Percentiles rank a stretch among this genome's conserved stretches.
These are phyloP conservation scores for Hericium erinaceus DNA, from an alignment of 768 basidiomycete genomes.

Conservation along the genomic window DNA sequence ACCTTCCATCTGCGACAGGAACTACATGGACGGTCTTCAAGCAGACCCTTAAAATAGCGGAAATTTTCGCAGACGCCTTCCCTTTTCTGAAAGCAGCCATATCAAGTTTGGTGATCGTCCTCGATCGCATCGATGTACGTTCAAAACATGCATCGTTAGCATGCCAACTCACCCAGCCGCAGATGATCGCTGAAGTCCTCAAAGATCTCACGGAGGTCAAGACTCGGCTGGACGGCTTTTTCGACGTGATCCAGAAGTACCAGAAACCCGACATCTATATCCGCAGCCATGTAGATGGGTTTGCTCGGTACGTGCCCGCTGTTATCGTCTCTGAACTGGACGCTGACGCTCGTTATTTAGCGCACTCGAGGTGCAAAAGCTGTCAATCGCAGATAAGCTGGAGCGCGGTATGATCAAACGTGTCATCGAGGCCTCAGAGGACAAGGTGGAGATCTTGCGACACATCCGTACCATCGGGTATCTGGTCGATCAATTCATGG, in stretches of 20 bases:
- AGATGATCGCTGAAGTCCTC: not conserved
- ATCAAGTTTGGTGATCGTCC: not conserved
- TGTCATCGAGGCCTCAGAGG: too few relatives aligned
- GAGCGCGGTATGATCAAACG: too few relatives aligned
- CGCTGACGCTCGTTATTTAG: too few relatives aligned
- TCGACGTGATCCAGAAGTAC: not conserved
- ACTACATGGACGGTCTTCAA: too few relatives aligned
- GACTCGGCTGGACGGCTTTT: not conserved
- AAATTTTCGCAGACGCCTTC: not conserved
- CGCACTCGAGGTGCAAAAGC: too few relatives aligned
- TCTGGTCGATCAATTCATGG: too few relatives aligned
- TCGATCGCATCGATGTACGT: not conserved
- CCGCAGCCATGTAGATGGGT: not conserved
- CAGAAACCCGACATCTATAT: not conserved
- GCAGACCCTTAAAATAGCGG: not conserved
- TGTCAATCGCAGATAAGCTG: too few relatives aligned
- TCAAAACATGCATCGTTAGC: not conserved
- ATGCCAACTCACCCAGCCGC: not conserved
- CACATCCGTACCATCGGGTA: too few relatives aligned
- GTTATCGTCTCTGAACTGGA: too few relatives aligned
- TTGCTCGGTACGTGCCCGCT: not conserved
- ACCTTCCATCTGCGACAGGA: too few relatives aligned
- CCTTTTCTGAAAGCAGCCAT: not conserved
- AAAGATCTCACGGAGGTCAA: not conserved
- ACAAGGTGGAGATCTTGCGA: too few relatives aligned